Base-by-base conservation (phyloP, 1,284 basidiomycete species). In the Fomitopsis pinicola region DNA sequence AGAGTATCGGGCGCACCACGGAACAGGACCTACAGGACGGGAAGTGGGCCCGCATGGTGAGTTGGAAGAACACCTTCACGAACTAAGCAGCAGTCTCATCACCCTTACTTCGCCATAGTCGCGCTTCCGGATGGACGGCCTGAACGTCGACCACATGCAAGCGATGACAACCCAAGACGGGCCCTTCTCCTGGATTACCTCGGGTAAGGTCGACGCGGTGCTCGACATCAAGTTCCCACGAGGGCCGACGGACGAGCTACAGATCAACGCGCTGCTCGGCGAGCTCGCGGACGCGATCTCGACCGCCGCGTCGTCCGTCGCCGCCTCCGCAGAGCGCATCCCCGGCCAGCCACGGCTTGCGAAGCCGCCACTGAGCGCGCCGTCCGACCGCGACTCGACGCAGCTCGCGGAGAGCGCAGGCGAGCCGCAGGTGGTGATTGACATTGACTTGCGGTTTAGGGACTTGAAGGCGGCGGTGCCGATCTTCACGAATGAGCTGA, bases 391-490 rank as follows among this genome's bases (percentile, higher is more conserved):
- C 40, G 75, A 68, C 60, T 59, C 57, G 8, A 56, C 56, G 9
- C 73, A 73, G 33, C 75, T 73, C 36, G 76, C 68, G 40, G 77
- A 79, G 48, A 50, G 17, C 42, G 77, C 80, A 48, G 75, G 76
- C 28, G 28, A 30, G 55, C 77, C 78, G 5, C 81, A 81, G 64
- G 80, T 90, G 4, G 85, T 97, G 6, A 88, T 99, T 62, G 97
- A 98, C 72, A 92, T 99, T 67, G 97, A 99, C 76, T 74, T 99
- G 67, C 80, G 97, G 59, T 98, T 99, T 76, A 85, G 96, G 59
- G 97, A 99, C 76, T 76, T 99, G 74, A 98, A 98, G 76, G 97
- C 97, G 36, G 92, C 89, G 12, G 94, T 99, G 17, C 97, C 97
- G 1, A 83, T 96, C 48, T 97, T 95, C 76, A 89, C 92, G 35